Evolutionary conservation across 768 basidiomycete genomes (phyloP).

Genomic region (Sporobolomyces phaffii): DNA sequence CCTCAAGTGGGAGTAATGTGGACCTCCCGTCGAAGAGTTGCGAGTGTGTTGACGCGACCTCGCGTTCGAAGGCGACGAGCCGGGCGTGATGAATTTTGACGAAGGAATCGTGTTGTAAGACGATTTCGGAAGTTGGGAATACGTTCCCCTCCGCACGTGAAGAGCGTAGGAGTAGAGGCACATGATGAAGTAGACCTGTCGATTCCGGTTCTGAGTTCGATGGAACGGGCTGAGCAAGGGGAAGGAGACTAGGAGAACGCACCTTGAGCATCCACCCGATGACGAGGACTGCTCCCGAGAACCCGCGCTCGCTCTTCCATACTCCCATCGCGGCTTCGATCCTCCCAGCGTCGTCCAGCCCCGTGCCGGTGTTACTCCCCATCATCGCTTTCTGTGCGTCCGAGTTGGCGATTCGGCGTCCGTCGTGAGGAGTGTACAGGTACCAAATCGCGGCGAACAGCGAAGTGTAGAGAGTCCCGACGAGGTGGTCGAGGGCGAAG

Average conservation of each 20-base stretch:
- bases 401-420: slow-evolving; percentile 70
- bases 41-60: slow-evolving; percentile 17
- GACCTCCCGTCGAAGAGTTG: slow-evolving; percentile 24
- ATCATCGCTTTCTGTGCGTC: slow-evolving; percentile 82
- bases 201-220: not conserved
- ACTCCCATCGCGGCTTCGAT: slow-evolving; percentile 66
- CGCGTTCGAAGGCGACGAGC: slow-evolving; percentile 60
- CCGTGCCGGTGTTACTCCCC: slow-evolving; percentile 49
- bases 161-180: slow-evolving; percentile 86
- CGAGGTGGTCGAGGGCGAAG: slow-evolving; percentile 83
- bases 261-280: slow-evolving; percentile 87
- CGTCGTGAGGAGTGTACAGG: slow-evolving; percentile 85
- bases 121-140: slow-evolving; percentile 65
- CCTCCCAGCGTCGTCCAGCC: slow-evolving; percentile 62
- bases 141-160: slow-evolving; percentile 86
- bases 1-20: slow-evolving; percentile 31
- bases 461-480: slow-evolving; percentile 84
- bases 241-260: slow-evolving; percentile 39
- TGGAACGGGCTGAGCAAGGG: not conserved
- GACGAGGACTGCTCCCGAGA: slow-evolving; percentile 68
- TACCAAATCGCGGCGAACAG: slow-evolving; percentile 90
- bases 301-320: slow-evolving; percentile 84
- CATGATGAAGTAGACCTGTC: slow-evolving; percentile 80
- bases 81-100: slow-evolving; percentile 53
- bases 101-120: slow-evolving; percentile 56